Base-by-base conservation (phyloP, 2,329 filamentous ascomycete genomes). In the Fusarium zealandicum region DNA sequence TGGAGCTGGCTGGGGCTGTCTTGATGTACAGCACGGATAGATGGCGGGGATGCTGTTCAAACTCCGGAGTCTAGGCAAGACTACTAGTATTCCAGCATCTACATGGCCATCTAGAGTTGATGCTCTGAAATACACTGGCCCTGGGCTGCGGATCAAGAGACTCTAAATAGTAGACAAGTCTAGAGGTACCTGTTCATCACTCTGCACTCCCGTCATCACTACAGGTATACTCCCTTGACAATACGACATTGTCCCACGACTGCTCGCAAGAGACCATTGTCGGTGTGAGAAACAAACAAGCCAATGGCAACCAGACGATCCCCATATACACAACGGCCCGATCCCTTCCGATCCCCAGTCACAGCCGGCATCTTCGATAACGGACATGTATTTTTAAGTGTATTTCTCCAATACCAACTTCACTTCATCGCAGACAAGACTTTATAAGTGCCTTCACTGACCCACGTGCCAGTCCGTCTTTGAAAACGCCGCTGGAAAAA, bases 121-220 rank as follows among this genome's bases (percentile, higher is more conserved):
- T 40, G 46, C 40, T 16, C 37, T 54, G 14, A 39, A 33, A 44
- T 51, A 58, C 58, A 59, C 58, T 36, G 51, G 33, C 54, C 62
- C 58, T 43, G 54, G 40, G 17, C 35, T 62, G 43, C 54, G 32
- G 42, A 54, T 25, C 12, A 20, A 32, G 37, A 25, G 31, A 30
- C 37, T 35, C 42, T 48, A n/a, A n/a, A n/a, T n/a, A 33, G 5
- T 48, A n/a, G 42, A 43, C 30, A 41, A 58, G 55, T 36, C 48
- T 61, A 39, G 47, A 54, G 20, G n/a, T n/a, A n/a, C n/a, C n/a
- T n/a, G n/a, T n/a, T 57, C 36, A 12, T 16, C 18, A 37, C 30
- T 54, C 28, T 54, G 33, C 16, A 32, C 44, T 50, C 36, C 43
- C 27, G 32, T 39, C 54, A 25, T 37, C 33, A 37, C 40, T 54